A percentile compares a stretch with the other conserved stretches of the same genome.
Evolutionary conservation across 805 yeast species (phyloP).

Genomic region (Limtongia smithiae): DNA sequence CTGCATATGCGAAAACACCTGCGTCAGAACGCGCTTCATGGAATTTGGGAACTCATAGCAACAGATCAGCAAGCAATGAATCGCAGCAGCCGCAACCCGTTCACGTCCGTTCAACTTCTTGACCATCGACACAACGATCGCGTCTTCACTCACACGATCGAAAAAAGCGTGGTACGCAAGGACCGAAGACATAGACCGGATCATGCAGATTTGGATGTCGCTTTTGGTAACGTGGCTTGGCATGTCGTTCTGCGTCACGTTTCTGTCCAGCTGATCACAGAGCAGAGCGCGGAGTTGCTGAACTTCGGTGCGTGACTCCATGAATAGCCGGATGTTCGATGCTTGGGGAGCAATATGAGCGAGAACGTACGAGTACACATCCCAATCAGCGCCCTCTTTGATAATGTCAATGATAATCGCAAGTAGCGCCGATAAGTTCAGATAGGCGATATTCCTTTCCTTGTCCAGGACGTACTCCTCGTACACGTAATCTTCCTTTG

Average conservation of each 20-base stretch:
- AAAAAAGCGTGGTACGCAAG: conserved; percentile 56
- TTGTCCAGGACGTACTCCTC: conserved; percentile 16
- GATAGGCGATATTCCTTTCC: conserved; percentile 8
- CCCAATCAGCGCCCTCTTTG: conserved; percentile 62
- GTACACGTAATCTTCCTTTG: conserved; percentile 27
- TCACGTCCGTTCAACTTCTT: conserved; percentile 71
- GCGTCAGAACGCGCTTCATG: conserved; percentile 54
- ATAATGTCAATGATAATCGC: conserved; percentile 48
- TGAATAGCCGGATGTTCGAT: conserved; percentile 54
- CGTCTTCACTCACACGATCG: conserved; percentile 58
- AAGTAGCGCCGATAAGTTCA: conserved; percentile 44
- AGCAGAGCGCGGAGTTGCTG: conserved; percentile 45
- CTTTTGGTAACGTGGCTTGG: conserved; percentile 50
- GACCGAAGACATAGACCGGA: conserved; percentile 54
- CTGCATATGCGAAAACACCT: conserved; percentile 70
- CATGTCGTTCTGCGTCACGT: conserved; percentile 44
- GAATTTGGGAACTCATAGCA: conserved; percentile 78
- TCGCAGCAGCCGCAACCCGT: conserved; percentile 69
- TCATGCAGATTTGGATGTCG: conserved; percentile 63
- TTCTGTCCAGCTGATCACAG: conserved; percentile 57
- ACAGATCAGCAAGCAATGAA: conserved; percentile 70
- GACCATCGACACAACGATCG: conserved; percentile 55
- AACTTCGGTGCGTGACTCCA: conserved; percentile 42
- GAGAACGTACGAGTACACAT: conserved; percentile 59
- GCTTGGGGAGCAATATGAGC: conserved; percentile 71